Evolutionary conservation across 1,139 yeast genomes (phyloP).

Genomic region (Blastobotrys apis): DNA sequence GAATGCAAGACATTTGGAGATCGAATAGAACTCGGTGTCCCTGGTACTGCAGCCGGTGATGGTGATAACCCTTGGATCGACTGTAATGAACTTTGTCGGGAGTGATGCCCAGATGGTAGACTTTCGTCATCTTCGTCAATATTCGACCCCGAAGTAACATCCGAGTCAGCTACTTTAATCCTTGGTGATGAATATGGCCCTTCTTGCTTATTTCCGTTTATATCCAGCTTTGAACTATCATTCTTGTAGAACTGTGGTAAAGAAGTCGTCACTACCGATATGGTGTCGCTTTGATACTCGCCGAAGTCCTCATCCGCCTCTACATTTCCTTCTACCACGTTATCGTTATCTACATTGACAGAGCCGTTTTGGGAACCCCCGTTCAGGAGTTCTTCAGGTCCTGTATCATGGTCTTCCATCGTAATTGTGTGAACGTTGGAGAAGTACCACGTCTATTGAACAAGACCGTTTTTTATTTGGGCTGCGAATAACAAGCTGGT

Average conservation of each 20-base stretch:
- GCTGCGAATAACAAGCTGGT: no score
- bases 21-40: conserved; percentile 19
- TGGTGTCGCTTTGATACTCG: background rate
- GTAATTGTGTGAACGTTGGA: no score
- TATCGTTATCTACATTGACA: background rate
- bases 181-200: no score
- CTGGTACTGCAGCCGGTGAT: conserved; percentile 11
- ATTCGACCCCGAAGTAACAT: conserved; percentile 1
- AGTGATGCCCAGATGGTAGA: conserved; percentile 17
- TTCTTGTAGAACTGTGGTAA: conserved; percentile 21
- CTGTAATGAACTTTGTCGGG: conserved; percentile 18
- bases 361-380: background rate
- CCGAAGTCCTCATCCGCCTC: background rate
- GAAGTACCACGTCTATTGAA: no score
- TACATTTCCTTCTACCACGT: background rate
- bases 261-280: conserved; percentile 15
- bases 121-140: conserved; percentile 11
- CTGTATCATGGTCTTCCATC: no score
- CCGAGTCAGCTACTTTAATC: no score
- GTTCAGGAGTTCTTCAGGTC: conserved; percentile 7
- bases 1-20: conserved; percentile 19
- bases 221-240: no score
- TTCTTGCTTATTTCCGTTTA: no score
- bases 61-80: conserved; percentile 13
- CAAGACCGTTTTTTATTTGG: no score